Conservation (phyloP, 2,329 filamentous ascomycete genomes). For the Cytospora mali region DNA sequence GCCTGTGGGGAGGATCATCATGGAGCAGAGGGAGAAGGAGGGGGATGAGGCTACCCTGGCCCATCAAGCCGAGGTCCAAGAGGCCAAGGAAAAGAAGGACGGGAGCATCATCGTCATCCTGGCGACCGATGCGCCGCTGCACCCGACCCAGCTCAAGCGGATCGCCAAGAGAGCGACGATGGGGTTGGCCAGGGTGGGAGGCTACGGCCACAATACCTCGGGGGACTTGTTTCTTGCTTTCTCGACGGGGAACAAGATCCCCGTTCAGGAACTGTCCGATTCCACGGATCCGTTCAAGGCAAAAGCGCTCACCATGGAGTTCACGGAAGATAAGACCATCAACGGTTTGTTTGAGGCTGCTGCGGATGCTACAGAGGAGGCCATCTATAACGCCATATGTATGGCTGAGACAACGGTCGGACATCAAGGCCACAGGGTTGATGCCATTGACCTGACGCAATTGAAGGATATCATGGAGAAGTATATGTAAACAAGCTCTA, state of each 20-base stretch:
- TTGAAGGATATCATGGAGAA: conserved; percentile 51
- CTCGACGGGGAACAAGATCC: conserved; percentile 60
- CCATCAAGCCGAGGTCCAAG: conserved; percentile 34
- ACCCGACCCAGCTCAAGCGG: conserved; percentile 41
- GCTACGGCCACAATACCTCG: conserved; percentile 62
- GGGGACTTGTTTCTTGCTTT: conserved; percentile 71
- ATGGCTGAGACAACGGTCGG: conserved; percentile 63
- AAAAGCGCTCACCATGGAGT: conserved; percentile 42
- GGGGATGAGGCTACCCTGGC: conserved; percentile 31
- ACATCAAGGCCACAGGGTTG: conserved; percentile 50
- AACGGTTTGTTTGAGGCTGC: conserved; percentile 64
- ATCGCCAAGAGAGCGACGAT: conserved; percentile 50
- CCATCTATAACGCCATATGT: conserved; percentile 65
- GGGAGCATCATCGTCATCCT: conserved; percentile 64
- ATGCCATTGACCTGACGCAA: conserved; percentile 51
- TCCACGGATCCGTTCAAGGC: conserved; percentile 48
- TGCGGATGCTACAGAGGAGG: conserved; percentile 65
- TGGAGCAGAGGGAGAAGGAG: conserved; percentile 42
- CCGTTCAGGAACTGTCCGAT: conserved; percentile 47
- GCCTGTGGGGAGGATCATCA: conserved; percentile 61
- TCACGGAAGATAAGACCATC: conserved; percentile 61
- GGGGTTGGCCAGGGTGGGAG: conserved; percentile 62
- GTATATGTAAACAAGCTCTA: conserved; percentile 32
- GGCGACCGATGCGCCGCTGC: conserved; percentile 48
- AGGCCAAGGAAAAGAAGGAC: conserved; percentile 55